Base-by-base conservation (phyloP, 257 asterid genomes). In the Petunia axillaris region DNA sequence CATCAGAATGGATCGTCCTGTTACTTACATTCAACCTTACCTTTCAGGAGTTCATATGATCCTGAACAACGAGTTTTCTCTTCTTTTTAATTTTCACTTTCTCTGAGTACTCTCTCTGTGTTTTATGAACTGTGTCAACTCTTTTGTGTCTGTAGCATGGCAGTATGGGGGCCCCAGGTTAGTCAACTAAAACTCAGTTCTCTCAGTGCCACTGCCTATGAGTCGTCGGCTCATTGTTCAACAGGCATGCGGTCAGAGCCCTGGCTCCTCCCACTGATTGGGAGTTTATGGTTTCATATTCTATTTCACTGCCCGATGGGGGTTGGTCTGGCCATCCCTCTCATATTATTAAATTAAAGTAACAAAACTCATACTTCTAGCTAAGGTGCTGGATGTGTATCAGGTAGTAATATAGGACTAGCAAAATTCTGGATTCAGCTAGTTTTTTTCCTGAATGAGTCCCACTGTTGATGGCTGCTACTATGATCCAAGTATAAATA, bases 1-100 rank as follows among this genome's bases (percentile, higher is more conserved):
- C 68, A 11, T 86, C 83, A 86, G 94, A 86, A 82, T 92, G 82
- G 99, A 94, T 41, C 85, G 79, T 54, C 93, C 98, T 8, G 74
- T 77, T 50, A 77, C 82, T 77, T 58, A 86, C 76, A 82, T 80
- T 9, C 88, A 81, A 85, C 81, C 8, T 57, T 39, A 60, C 46
- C 86, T 80, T 66, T 83, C 43, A 86, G 76, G 87, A 91, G 85
- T 15, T 68, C 66, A 8, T 80, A 85, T 76, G 87, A 83, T 65
- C 81, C 62, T 59, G 94, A 89, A 87, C 76, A 91, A 84, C 44
- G 62, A 36, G 39, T 35, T 4, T 7, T 41, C 16, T 25, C 25
- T 25, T 9, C 10, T 52, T 52, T 5, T 35, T 35, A 13, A 10
- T 41, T 52, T 70, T 65, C 38, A n/a, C 40, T 40, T 36, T 60